These are phyloP conservation scores for Symbiodinium pilosum DNA, from an alignment of 73 alveolate species.

Conservation along the genomic window DNA sequence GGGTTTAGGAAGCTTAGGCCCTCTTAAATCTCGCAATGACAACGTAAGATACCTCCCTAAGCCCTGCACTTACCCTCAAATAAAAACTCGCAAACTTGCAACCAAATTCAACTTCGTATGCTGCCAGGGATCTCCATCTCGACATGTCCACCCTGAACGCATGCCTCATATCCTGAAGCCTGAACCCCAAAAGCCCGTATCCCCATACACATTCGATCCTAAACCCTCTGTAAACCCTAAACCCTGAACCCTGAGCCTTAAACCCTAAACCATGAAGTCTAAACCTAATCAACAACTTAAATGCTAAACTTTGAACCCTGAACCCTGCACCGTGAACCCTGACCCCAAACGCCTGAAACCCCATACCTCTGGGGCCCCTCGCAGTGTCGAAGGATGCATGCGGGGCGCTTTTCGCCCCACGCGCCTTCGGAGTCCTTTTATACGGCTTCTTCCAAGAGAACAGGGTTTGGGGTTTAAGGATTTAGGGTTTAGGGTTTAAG, in stretches of 20 bases:
- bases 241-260: neutral
- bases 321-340: neutral
- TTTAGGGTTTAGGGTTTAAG: neutral
- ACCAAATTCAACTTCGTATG: too few relatives aligned
- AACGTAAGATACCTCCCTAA: too few relatives aligned
- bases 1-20: too few relatives aligned
- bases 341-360: neutral
- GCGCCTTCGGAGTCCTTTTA: neutral
- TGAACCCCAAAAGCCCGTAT: too few relatives aligned
- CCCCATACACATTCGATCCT: too few relatives aligned
- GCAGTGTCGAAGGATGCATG: neutral
- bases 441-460: too few relatives aligned
- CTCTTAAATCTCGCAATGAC: too few relatives aligned
- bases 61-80: too few relatives aligned
- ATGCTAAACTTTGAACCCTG: neutral
- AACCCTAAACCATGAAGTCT: neutral
- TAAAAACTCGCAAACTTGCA: too few relatives aligned
- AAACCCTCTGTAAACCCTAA: neutral
- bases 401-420: conserved; percentile 5
- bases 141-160: too few relatives aligned
- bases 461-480: neutral
- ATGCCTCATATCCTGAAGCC: too few relatives aligned
- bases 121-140: too few relatives aligned
- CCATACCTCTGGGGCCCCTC: neutral
- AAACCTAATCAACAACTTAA: neutral